Evolutionary conservation across 495 filamentous ascomycete species (phyloP).

Genomic region (Talaromyces trachyspermus): DNA sequence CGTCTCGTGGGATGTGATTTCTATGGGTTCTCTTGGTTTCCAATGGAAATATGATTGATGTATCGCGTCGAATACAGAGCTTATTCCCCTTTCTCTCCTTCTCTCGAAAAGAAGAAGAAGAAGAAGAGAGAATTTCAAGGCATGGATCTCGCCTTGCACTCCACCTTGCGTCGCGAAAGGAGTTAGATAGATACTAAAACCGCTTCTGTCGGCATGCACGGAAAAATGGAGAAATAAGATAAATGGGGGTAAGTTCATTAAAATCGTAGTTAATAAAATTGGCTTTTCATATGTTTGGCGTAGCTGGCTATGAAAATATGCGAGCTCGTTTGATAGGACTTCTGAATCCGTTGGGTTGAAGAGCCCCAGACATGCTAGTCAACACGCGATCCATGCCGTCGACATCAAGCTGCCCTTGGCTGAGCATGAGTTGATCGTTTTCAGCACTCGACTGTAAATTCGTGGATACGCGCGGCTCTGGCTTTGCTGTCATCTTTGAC

Average conservation of each 20-base stretch:
- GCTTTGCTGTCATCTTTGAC: background rate
- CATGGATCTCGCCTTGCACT: conserved; percentile 49
- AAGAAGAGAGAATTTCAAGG: conserved; percentile 41
- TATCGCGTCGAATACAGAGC: conserved; percentile 56
- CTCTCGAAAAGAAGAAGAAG: background rate
- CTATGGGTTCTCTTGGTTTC: background rate
- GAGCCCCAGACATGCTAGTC: conserved; percentile 34
- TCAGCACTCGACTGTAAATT: conserved; percentile 19
- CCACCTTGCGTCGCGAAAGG: conserved; percentile 48
- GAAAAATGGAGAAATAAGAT: conserved; percentile 8
- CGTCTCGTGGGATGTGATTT: too few species aligned
- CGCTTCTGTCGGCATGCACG: background rate
- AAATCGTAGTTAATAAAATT: too few species aligned
- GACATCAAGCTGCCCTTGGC: conserved; percentile 41
- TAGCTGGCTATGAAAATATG: conserved; percentile 31
- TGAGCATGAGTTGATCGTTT: conserved; percentile 38
- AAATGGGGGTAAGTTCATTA: conserved; percentile 10
- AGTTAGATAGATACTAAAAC: background rate
- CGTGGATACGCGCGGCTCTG: background rate
- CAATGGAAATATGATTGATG: conserved; percentile 27
- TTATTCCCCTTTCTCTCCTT: conserved; percentile 26
- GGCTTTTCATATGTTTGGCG: conserved; percentile 29
- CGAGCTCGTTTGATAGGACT: conserved; percentile 27
- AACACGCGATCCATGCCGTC: conserved; percentile 46
- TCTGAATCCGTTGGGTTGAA: conserved; percentile 13